Evolutionary conservation across 805 yeast genomes (phyloP).

Genomic region (Starmera amethionina): DNA sequence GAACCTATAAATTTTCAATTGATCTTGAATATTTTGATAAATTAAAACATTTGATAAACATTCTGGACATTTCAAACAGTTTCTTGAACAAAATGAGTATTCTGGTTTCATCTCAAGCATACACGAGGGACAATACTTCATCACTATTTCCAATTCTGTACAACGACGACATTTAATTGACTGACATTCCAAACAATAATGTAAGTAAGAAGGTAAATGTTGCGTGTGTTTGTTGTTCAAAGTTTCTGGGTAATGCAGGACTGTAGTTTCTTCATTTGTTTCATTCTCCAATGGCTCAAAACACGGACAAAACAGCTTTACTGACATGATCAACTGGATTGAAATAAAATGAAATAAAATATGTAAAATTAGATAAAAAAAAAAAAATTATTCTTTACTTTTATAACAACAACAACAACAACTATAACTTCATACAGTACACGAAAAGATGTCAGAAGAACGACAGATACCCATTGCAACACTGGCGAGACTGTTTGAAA

Average conservation of each 20-base stretch:
- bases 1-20: slow-evolving; percentile 4
- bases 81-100: slow-evolving; percentile 13
- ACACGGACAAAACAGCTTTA: slow-evolving; percentile 18
- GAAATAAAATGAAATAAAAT: too few relatives aligned
- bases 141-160: slow-evolving; percentile 15
- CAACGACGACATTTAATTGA: slow-evolving; percentile 19
- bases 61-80: slow-evolving; percentile 19
- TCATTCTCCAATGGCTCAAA: slow-evolving; percentile 11
- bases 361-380: too few relatives aligned
- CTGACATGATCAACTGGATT: background rate
- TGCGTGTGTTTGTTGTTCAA: slow-evolving; percentile 10
- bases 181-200: slow-evolving; percentile 16
- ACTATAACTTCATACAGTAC: background rate
- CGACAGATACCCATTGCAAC: slow-evolving; percentile 22
- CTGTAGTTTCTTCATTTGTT: slow-evolving; percentile 1
- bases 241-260: slow-evolving; percentile 14
- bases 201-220: slow-evolving; percentile 8
- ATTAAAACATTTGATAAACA: slow-evolving; percentile 9
- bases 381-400: background rate
- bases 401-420: background rate
- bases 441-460: slow-evolving; percentile 6
- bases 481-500: slow-evolving; percentile 42
- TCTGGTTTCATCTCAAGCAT: slow-evolving; percentile 16
- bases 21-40: slow-evolving; percentile 1
- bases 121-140: slow-evolving; percentile 19